These are phyloP conservation scores for Fomes fomentarius DNA, from an alignment of 1,284 basidiomycete genomes.

Conservation along the genomic window DNA sequence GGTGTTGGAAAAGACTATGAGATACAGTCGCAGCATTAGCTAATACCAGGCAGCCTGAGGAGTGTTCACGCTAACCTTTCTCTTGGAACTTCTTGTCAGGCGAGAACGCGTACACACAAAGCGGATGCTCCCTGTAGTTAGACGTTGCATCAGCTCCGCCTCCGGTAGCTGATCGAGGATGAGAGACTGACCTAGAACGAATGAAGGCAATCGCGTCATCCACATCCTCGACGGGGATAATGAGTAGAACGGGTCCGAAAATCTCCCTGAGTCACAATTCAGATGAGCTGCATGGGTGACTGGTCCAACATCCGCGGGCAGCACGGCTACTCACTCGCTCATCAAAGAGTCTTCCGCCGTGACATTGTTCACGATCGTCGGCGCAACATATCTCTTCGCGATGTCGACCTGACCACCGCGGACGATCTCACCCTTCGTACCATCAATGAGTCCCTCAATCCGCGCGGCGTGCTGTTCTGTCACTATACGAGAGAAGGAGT, in stretches of 20 bases:
- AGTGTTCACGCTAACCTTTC: constrained; percentile 45
- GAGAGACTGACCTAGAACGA: background rate
- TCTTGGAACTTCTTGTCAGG: constrained; percentile 58
- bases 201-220: constrained; percentile 77
- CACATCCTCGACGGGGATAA: constrained; percentile 73
- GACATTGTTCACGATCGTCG: constrained; percentile 68
- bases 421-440: constrained; percentile 70
- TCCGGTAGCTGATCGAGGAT: no score
- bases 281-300: background rate
- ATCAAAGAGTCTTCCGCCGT: constrained; percentile 68
- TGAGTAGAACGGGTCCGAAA: constrained; percentile 55
- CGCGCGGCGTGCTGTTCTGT: constrained; percentile 59
- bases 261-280: constrained; percentile 33
- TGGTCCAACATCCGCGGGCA: background rate
- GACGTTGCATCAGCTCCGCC: no score
- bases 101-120: constrained; percentile 80
- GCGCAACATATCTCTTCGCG: constrained; percentile 58
- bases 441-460: constrained; percentile 61
- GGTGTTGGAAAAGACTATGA: constrained; percentile 64
- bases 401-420: constrained; percentile 70
- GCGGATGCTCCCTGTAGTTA: constrained; percentile 65
- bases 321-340: constrained; percentile 59
- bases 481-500: constrained; percentile 50
- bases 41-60: background rate
- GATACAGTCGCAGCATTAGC: no score